Evolutionary conservation across 352 stramenopile species (phyloP).

Genomic region (Phytophthora litchii): DNA sequence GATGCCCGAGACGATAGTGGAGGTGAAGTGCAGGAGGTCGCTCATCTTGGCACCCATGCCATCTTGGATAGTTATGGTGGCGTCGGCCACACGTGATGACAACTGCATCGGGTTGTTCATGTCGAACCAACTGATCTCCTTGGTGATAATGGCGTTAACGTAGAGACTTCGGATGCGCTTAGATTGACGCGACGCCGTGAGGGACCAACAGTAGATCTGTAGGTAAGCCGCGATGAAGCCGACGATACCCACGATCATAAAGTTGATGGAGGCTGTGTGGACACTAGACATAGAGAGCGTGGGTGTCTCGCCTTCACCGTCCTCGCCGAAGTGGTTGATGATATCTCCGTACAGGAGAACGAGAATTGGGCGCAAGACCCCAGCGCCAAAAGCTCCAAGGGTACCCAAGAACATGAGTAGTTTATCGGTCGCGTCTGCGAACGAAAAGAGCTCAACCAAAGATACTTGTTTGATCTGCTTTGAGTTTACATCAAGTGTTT

Average conservation of each 20-base stretch:
- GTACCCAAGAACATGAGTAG: conserved; percentile 32
- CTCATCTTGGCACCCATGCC: conserved; percentile 51
- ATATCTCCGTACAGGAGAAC: conserved; percentile 35
- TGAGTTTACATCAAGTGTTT: no score
- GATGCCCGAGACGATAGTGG: conserved; percentile 46
- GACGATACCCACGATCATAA: conserved; percentile 33
- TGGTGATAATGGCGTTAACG: conserved; percentile 41
- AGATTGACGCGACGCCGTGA: conserved; percentile 51
- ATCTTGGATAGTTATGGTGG: conserved; percentile 48
- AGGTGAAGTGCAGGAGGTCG: conserved; percentile 40
- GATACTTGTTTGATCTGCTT: conserved; percentile 8
- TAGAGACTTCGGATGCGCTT: conserved; percentile 55
- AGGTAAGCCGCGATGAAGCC: conserved; percentile 40
- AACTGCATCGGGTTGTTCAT: conserved; percentile 54
- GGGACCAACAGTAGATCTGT: conserved; percentile 58
- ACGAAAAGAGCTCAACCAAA: conserved; percentile 36
- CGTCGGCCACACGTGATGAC: conserved; percentile 38
- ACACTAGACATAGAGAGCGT: conserved; percentile 19
- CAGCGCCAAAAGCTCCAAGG: conserved; percentile 18
- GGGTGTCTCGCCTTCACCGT: background rate
- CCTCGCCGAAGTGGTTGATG: conserved; percentile 36
- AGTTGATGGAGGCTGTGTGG: conserved; percentile 37
- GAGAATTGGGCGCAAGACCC: conserved; percentile 28
- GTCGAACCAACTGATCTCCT: conserved; percentile 63
- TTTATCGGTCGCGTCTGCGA: conserved; percentile 34